Conservation (phyloP, 192 early-diverging fungal species). For the Podila verticillata region DNA sequence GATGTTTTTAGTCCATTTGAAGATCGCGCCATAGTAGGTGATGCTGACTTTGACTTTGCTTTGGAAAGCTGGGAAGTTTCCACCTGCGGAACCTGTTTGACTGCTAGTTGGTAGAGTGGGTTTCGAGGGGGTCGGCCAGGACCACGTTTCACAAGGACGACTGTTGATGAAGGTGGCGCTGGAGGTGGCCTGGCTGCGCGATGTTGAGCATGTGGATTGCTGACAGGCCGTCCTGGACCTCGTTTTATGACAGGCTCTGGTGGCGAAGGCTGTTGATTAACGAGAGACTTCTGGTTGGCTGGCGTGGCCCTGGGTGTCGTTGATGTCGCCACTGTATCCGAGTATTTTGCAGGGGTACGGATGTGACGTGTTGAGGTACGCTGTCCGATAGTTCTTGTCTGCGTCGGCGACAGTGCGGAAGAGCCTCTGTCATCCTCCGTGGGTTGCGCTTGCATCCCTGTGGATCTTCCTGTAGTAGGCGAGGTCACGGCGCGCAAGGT, state of each 20-base stretch:
- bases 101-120: constrained; percentile 18
- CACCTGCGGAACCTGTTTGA: constrained; percentile 4
- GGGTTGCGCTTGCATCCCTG: not conserved
- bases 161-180: constrained; percentile 13
- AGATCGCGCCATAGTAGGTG: constrained; percentile 27
- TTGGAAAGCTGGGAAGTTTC: not conserved
- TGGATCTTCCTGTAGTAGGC: not conserved
- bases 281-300: constrained; percentile 29
- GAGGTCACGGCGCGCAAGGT: constrained; percentile 20
- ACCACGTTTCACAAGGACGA: constrained; percentile 38
- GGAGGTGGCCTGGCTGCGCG: not conserved
- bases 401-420: not conserved
- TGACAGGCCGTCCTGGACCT: constrained; percentile 29
- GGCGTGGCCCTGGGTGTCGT: constrained; percentile 15
- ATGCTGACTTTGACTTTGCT: constrained; percentile 30
- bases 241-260: constrained; percentile 7
- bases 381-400: constrained; percentile 11
- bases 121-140: constrained; percentile 51
- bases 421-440: not conserved
- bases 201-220: not conserved
- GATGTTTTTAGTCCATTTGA: not conserved
- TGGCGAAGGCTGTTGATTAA: constrained; percentile 9
- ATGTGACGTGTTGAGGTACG: constrained; percentile 25
- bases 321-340: not conserved
- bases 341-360: constrained; percentile 25